Conservation (phyloP, 495 filamentous ascomycete species). For the Xylaria cubensis region DNA sequence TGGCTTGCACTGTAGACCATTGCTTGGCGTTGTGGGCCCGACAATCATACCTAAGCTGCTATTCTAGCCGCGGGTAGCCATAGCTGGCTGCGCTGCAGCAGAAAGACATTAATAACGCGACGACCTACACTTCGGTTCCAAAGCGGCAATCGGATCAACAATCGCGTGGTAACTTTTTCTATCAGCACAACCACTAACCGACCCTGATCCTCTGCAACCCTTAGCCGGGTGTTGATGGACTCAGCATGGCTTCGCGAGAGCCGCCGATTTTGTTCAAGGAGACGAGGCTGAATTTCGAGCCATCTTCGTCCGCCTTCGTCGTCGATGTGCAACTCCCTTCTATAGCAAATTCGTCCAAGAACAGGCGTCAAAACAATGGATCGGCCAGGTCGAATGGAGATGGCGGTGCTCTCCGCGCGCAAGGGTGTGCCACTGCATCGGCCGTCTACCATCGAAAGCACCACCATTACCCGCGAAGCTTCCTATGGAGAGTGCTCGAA, state of each 20-base stretch:
- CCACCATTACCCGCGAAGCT: constrained; percentile 75
- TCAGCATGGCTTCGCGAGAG: constrained; percentile 52
- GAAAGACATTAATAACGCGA: background rate
- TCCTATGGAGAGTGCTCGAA: constrained; percentile 89
- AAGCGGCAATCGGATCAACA: constrained; percentile 23
- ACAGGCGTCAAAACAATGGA: constrained; percentile 42
- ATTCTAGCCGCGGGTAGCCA: background rate
- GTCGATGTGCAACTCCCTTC: constrained; percentile 77
- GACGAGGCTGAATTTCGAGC: constrained; percentile 81
- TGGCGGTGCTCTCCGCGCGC: constrained; percentile 65
- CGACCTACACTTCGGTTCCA: constrained; percentile 2
- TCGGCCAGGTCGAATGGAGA: constrained; percentile 47
- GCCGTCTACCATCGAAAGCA: constrained; percentile 84
- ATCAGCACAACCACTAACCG: constrained; percentile 16
- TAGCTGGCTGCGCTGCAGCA: background rate
- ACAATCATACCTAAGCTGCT: background rate
- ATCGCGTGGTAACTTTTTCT: constrained; percentile 20
- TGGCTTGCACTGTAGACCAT: no score
- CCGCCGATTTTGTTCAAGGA: constrained; percentile 76
- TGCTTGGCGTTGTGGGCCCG: no score
- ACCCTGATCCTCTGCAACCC: constrained; percentile 28
- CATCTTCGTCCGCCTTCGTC: constrained; percentile 69
- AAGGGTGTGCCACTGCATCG: constrained; percentile 76
- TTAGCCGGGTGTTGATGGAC: constrained; percentile 40
- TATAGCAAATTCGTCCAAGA: constrained; percentile 38